These are phyloP conservation scores for Cryptosporidium andersoni DNA, from an alignment of 169 alveolate genomes.

Conservation along the genomic window DNA sequence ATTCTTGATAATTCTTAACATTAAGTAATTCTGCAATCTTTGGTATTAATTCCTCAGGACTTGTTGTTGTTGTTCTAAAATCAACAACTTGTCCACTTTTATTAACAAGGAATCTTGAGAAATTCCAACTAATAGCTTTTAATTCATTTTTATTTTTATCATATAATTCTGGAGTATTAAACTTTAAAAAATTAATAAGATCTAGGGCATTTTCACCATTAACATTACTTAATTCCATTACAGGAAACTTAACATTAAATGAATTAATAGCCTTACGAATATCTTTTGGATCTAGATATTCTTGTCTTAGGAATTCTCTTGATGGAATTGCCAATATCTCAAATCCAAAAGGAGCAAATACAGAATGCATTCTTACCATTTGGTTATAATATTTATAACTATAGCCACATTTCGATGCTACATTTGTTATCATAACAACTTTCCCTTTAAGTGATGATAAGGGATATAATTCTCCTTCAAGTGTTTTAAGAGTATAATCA, in stretches of 20 bases:
- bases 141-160: conserved; percentile 3
- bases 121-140: conserved; percentile 53
- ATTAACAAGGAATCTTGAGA: conserved; percentile 32
- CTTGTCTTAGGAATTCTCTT: conserved; percentile 65
- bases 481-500: conserved; percentile 26
- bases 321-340: conserved; percentile 56
- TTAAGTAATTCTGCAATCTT: conserved; percentile 33
- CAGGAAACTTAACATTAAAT: conserved; percentile 24
- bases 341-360: conserved; percentile 56
- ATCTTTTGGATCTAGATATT: conserved; percentile 30
- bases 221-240: conserved; percentile 58
- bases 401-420: conserved; percentile 67
- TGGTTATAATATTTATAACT: conserved; percentile 41
- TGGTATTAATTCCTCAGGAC: conserved; percentile 48
- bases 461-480: conserved; percentile 49
- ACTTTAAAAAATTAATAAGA: conserved; percentile 32
- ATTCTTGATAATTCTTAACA: conserved; percentile 15
- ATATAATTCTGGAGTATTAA: conserved; percentile 58
- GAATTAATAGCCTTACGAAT: conserved; percentile 42
- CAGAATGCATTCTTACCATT: conserved; percentile 52
- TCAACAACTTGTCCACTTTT: conserved; percentile 46
- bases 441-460: conserved; percentile 25
- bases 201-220: conserved; percentile 57
- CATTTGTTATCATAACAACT: conserved; percentile 60
- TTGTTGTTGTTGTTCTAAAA: conserved; percentile 55